These are phyloP conservation scores for Jaltomata sinuosa DNA, from an alignment of 257 asterid species.

Conservation along the genomic window DNA sequence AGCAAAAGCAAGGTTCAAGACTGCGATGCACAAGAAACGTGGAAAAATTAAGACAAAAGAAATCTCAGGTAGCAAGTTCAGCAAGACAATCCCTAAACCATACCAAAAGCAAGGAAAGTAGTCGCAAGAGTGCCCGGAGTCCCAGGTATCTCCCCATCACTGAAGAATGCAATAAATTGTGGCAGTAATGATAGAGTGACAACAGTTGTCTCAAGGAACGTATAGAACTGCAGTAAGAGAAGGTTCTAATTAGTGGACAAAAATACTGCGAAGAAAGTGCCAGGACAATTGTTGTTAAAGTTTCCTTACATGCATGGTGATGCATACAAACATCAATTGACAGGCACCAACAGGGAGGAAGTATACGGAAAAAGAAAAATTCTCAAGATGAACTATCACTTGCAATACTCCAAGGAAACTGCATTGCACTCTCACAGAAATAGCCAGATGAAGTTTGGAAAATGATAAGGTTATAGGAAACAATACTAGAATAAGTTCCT, in stretches of 20 bases:
- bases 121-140: conserved; percentile 92
- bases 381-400: neutral
- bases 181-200: conserved; percentile 78
- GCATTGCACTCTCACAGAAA: neutral
- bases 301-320: neutral
- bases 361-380: neutral
- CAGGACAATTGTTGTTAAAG: neutral
- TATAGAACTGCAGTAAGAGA: conserved; percentile 67
- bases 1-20: conserved; percentile 88
- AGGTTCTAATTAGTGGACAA: neutral
- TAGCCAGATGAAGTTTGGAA: neutral
- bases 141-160: conserved; percentile 88
- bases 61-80: neutral
- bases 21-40: conserved; percentile 30
- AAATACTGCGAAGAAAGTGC: neutral
- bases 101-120: conserved; percentile 86
- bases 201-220: conserved; percentile 83
- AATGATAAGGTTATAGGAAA: neutral
- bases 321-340: neutral
- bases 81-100: neutral
- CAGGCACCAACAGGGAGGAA: neutral
- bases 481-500: neutral
- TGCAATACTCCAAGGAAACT: neutral
- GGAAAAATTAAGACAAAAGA: neutral
- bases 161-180: conserved; percentile 78